phyloP scores from a whole-genome alignment of 345 rosid genomes.

The Euphorbia pulcherrima region DNA sequence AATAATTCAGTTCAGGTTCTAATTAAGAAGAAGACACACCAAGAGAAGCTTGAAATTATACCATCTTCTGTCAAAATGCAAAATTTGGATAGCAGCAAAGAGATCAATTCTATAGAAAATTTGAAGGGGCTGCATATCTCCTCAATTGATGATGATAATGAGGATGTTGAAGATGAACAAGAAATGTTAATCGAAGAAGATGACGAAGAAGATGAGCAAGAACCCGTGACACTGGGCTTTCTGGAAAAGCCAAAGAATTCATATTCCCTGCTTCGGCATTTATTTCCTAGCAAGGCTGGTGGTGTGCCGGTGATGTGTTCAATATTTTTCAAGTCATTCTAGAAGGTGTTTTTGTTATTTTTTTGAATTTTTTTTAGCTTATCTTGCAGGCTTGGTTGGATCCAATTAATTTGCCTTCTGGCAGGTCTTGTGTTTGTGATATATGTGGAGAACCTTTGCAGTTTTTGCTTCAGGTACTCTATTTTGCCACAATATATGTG shows the following conservation, averaged over 20 bases:
- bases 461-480: slow-evolving; percentile 74
- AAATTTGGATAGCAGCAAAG: not conserved
- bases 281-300: slow-evolving; percentile 86
- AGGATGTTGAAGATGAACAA: slow-evolving; percentile 19
- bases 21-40: no score
- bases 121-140: slow-evolving; percentile 58
- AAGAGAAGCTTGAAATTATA: not conserved
- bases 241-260: slow-evolving; percentile 50
- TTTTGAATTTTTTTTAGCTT: not conserved
- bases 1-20: no score
- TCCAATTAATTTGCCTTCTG: slow-evolving; percentile 74
- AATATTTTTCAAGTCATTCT: not conserved
- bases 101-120: slow-evolving; percentile 42
- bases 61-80: not conserved
- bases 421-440: slow-evolving; percentile 59
- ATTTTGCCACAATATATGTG: not conserved
- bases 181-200: slow-evolving; percentile 40
- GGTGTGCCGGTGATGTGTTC: slow-evolving; percentile 59
- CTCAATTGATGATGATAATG: slow-evolving; percentile 43
- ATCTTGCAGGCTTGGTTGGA: slow-evolving; percentile 77
- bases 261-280: slow-evolving; percentile 68
- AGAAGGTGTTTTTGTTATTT: not conserved
- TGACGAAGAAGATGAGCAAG: slow-evolving; percentile 49
- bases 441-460: slow-evolving; percentile 78
- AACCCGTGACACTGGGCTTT: slow-evolving; percentile 63